Evolutionary conservation across 164 flowering plant genomes (phyloP).

Genomic region (Dillenia turbinata): DNA sequence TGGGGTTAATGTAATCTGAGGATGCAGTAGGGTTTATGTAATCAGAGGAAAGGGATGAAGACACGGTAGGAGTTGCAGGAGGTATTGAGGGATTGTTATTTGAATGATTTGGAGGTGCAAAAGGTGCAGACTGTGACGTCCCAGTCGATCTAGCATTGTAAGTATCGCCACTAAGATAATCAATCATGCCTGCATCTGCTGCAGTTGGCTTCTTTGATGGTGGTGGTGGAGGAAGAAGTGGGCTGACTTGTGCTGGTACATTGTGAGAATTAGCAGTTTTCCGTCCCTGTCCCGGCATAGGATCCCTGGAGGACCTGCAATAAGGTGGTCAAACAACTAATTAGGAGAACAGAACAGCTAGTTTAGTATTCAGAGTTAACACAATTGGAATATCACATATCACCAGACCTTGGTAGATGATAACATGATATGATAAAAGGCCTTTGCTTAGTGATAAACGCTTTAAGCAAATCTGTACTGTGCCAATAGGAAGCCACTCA

Average conservation of each 20-base stretch:
- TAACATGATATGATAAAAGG: no score
- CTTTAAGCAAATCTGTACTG: no score
- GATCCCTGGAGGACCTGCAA: conserved; percentile 65
- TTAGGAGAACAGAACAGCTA: no score
- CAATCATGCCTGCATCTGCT: conserved; percentile 39
- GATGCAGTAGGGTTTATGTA: conserved; percentile 6
- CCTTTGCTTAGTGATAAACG: no score
- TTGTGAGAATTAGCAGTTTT: conserved; percentile 26
- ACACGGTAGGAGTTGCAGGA: conserved; percentile 13
- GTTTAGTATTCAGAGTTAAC: no score
- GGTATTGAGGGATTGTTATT: conserved; percentile 7
- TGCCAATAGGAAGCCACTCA: no score
- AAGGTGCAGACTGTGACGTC: conserved; percentile 11
- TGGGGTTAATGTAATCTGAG: conserved; percentile 14
- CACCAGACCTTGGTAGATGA: no score
- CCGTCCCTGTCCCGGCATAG: conserved; percentile 34
- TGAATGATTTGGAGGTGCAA: background rate
- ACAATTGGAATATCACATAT: no score
- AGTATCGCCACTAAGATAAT: conserved; percentile 84
- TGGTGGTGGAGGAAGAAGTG: conserved; percentile 87
- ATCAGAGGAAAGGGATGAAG: conserved; percentile 21
- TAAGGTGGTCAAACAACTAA: background rate
- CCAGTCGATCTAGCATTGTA: conserved; percentile 40
- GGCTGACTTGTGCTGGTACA: conserved; percentile 36
- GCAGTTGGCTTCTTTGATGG: conserved; percentile 36